Conservation (phyloP, 1,284 basidiomycete species). For the Leccinum variabile region DNA sequence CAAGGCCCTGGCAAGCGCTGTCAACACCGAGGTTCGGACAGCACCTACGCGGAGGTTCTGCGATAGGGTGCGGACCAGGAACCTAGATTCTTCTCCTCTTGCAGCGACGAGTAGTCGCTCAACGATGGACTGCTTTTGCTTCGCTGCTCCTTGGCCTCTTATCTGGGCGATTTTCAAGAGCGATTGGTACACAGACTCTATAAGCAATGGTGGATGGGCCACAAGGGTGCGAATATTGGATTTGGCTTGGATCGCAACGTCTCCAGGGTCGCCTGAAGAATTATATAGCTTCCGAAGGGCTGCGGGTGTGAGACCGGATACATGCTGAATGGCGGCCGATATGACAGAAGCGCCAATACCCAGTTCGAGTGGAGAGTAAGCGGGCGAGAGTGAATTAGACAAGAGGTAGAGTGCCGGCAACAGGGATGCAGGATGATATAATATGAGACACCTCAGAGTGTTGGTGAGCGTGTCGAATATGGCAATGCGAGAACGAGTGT, state of each 20-base stretch:
- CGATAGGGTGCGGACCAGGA: constrained; percentile 78
- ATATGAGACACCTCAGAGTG: constrained; percentile 67
- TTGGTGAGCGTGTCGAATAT: constrained; percentile 86
- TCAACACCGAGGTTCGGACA: constrained; percentile 81
- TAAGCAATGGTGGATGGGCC: constrained; percentile 68
- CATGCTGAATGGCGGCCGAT: constrained; percentile 77
- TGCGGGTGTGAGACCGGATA: constrained; percentile 73
- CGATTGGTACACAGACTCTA: constrained; percentile 64
- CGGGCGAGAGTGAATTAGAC: constrained; percentile 83
- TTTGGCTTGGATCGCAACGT: constrained; percentile 85
- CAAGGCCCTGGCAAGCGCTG: constrained; percentile 80
- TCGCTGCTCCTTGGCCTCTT: constrained; percentile 75
- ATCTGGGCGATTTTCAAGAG: constrained; percentile 64
- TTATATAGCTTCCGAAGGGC: constrained; percentile 70
- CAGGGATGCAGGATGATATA: constrained; percentile 70
- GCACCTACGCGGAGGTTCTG: constrained; percentile 88
- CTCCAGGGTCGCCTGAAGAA: constrained; percentile 73
- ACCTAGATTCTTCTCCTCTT: constrained; percentile 85
- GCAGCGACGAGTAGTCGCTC: constrained; percentile 83
- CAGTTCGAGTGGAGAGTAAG: constrained; percentile 74
- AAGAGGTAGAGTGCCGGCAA: constrained; percentile 86
- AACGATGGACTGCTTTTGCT: constrained; percentile 77
- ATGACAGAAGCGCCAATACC: constrained; percentile 78
- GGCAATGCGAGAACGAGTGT: constrained; percentile 79
- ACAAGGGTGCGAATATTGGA: constrained; percentile 75